These are phyloP conservation scores for Neoscytalidium dimidiatum DNA, from an alignment of 2,329 filamentous ascomycete genomes.

Conservation along the genomic window DNA sequence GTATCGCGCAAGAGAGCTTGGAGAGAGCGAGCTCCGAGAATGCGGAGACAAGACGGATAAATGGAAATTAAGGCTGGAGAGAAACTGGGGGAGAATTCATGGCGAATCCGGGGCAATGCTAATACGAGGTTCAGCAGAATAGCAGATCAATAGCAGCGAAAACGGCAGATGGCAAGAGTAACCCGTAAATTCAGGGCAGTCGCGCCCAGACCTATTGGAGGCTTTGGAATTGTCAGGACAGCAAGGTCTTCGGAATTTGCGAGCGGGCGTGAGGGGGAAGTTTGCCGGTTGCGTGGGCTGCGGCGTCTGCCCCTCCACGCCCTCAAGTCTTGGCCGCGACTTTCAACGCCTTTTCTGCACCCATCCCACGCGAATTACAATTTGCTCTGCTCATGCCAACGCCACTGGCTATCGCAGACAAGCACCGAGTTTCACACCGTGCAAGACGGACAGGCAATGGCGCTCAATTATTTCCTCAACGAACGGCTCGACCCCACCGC, in stretches of 20 bases:
- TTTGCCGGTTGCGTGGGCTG: neutral
- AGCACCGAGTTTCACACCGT: neutral
- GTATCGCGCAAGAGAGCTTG: neutral
- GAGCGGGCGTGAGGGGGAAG: too few relatives aligned
- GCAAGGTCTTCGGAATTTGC: neutral
- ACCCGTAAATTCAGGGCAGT: too few relatives aligned
- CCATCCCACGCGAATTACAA: neutral
- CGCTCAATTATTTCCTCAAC: neutral
- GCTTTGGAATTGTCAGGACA: neutral
- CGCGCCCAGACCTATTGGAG: neutral
- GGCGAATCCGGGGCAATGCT: neutral
- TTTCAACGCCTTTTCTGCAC: neutral
- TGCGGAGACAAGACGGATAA: neutral
- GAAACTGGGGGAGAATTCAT: too few relatives aligned
- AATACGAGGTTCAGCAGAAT: neutral
- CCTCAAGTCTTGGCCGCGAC: neutral
- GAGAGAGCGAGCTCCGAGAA: neutral
- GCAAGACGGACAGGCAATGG: too few relatives aligned
- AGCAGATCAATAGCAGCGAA: neutral
- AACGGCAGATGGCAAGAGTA: too few relatives aligned
- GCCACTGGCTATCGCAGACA: neutral
- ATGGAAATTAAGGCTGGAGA: neutral
- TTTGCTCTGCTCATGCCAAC: neutral
- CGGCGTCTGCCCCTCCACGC: neutral
- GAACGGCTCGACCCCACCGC: neutral